Evolutionary conservation across 2,329 filamentous ascomycete species (phyloP), one percentile per base, ranked within the genome.

Genomic region (Diaporthe sp.): DNA sequence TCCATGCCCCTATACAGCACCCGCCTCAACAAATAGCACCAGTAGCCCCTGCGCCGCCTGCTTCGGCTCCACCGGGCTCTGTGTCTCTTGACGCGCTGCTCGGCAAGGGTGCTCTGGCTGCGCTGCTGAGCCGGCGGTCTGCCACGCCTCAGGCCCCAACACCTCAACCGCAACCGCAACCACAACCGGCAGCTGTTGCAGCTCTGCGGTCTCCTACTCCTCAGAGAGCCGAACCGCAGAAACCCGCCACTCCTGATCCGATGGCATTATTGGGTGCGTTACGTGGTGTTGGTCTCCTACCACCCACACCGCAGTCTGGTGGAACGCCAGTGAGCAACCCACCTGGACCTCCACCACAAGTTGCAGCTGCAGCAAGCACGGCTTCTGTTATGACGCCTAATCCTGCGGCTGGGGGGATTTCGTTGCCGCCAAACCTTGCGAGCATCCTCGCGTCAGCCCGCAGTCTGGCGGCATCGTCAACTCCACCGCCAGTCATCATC

Each of bases 221-320:
- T 67, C 84, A 83, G 65, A 83, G 82, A 70, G 80, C 82, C 76
- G 84, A 88, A 79, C 83, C 84, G 77, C 86, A 77, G 78, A 87
- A 80, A 80, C 80, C 75, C 72, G 78, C 83, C 49, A 79, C 84
- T 34, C 80, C 85, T 28, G 85, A 88, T 67, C 90, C 92, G 25
- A 86, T 90, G 82, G 89, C 91, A 34, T 84, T 96, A 34, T 85
- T 96, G 77, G 92, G 92, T 25, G 91, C 92, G 81, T 86, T 96
- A 75, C 89, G 93, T 75, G 90, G 91, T 76, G 92, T 92, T 10
- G 94, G 94, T 28, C 87, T 95, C 75, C 85, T 96, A 42, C 84
- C 88, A 42, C 82, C 86, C 22, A 80, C 86, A 13, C 84, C 86
- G 53, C 83, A 85, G 72, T 82, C 87, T 34, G 83, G 82, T 60